These are phyloP conservation scores for Zygnema cylindricum DNA, from an alignment of 139 green algal species.

Conservation along the genomic window DNA sequence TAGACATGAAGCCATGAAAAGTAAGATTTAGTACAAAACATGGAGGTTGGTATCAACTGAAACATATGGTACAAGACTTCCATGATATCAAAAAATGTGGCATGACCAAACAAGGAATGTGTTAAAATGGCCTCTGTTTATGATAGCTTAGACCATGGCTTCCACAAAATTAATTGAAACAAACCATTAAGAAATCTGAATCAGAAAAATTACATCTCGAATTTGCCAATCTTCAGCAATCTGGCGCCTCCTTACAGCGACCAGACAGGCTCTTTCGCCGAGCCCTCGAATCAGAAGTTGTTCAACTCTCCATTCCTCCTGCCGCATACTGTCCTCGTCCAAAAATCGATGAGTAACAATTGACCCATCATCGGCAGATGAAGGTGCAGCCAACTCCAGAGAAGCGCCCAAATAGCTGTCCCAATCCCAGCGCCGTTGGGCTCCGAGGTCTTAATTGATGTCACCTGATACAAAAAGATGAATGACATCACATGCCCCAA, in stretches of 20 bases:
- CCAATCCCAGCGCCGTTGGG: neutral
- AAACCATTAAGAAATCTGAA: neutral
- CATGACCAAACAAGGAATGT: too few relatives aligned
- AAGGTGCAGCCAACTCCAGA: neutral
- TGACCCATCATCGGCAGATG: neutral
- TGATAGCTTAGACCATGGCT: too few relatives aligned
- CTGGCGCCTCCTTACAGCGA: neutral
- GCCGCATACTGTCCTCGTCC: slow-evolving; percentile 4
- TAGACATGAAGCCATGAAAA: too few relatives aligned
- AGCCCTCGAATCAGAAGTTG: slow-evolving; percentile 18
- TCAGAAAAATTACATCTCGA: neutral
- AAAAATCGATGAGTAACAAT: neutral
- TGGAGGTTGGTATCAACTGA: too few relatives aligned
- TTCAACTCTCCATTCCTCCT: slow-evolving; percentile 30
- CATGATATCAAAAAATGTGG: too few relatives aligned
- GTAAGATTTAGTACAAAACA: too few relatives aligned
- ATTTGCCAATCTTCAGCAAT: neutral
- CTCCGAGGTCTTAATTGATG: neutral
- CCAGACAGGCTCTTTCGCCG: slow-evolving; percentile 36
- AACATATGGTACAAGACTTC: too few relatives aligned
- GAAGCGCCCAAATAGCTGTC: neutral
- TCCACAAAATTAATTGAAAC: too few relatives aligned
- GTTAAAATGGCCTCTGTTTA: too few relatives aligned
- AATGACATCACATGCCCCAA: neutral
- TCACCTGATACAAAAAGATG: neutral